Percentiles rank a stretch among this genome's conserved stretches.
phyloP scores from a whole-genome alignment of 2,329 filamentous ascomycete species.

The Diaporthe sp. region DNA sequence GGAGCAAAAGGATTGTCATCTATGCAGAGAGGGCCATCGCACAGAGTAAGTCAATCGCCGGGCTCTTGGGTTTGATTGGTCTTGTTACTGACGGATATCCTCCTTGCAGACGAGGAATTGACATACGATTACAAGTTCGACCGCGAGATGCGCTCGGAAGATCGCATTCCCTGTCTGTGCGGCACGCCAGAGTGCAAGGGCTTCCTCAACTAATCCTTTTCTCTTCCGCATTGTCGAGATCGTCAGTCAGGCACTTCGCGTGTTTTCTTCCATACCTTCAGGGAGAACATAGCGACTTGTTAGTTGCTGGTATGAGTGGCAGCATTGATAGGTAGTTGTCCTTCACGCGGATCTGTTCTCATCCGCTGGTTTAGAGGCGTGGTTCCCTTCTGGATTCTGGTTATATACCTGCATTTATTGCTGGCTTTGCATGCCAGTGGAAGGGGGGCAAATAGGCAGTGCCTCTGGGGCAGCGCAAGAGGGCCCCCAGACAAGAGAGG shows the following conservation, averaged over 20 bases:
- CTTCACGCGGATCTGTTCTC: neutral
- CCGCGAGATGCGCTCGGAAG: slow-evolving; percentile 92
- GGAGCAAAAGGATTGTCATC: slow-evolving; percentile 98
- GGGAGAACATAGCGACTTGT: neutral
- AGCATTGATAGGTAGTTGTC: slow-evolving; percentile 22
- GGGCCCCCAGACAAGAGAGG: neutral
- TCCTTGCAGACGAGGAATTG: slow-evolving; percentile 88
- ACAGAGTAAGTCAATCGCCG: slow-evolving; percentile 76
- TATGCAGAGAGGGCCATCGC: slow-evolving; percentile 96
- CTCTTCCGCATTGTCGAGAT: neutral
- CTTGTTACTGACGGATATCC: slow-evolving; percentile 44
- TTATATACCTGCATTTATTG: slow-evolving; percentile 38
- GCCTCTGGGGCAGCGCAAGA: neutral
- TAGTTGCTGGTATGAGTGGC: neutral
- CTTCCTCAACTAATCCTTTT: slow-evolving; percentile 85
- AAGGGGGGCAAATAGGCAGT: neutral
- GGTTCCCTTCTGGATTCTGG: slow-evolving; percentile 24
- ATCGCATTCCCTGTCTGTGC: slow-evolving; percentile 97
- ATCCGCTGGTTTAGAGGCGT: slow-evolving; percentile 1
- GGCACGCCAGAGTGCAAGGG: slow-evolving; percentile 97
- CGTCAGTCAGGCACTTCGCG: neutral
- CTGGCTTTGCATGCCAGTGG: slow-evolving; percentile 14
- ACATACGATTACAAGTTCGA: slow-evolving; percentile 99
- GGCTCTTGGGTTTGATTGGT: neutral
- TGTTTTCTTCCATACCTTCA: neutral